A percentile compares a stretch with the other conserved stretches of the same genome.
Conservation (phyloP, 2,329 filamentous ascomycete species). For the Hypoxylon rubiginosum region DNA sequence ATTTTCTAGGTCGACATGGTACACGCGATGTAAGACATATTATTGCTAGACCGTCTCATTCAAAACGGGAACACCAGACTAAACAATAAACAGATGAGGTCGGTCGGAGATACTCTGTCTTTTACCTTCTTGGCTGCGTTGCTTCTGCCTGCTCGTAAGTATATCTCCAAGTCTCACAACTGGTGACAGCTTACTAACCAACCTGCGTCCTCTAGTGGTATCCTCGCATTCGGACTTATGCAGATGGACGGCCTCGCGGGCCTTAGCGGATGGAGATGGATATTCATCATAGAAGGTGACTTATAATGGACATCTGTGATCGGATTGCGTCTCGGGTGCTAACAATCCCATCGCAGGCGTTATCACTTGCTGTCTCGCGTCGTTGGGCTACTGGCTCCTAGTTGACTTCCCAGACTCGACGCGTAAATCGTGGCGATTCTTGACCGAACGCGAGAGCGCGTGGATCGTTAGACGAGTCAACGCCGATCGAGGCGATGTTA, state of each 20-base stretch:
- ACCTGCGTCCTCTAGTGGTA: conserved; percentile 60
- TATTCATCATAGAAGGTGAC: conserved; percentile 70
- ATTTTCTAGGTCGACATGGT: conserved; percentile 70
- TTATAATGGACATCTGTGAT: background rate
- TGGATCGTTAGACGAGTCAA: conserved; percentile 59
- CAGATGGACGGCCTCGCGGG: conserved; percentile 70
- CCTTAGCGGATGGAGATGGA: conserved; percentile 75
- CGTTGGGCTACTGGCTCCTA: conserved; percentile 58
- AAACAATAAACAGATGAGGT: conserved; percentile 66
- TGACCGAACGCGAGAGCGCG: conserved; percentile 55
- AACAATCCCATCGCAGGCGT: conserved; percentile 61
- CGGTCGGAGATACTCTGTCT: conserved; percentile 76
- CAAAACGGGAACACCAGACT: background rate
- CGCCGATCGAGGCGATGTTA: conserved; percentile 61
- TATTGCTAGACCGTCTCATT: background rate
- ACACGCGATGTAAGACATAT: conserved; percentile 69
- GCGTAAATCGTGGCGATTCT: conserved; percentile 56
- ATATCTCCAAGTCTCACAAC: background rate
- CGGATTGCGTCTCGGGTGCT: conserved; percentile 8
- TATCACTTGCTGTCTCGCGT: conserved; percentile 65
- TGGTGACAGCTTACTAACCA: conserved; percentile 5
- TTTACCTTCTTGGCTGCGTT: conserved; percentile 77
- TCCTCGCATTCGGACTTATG: conserved; percentile 78
- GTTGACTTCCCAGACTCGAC: conserved; percentile 65
- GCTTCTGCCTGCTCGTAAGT: conserved; percentile 70